Evolutionary conservation across 2,329 filamentous ascomycete genomes (phyloP), one percentile per base, ranked within the genome.

Genomic region (Davidsoniella neocaledoniae): DNA sequence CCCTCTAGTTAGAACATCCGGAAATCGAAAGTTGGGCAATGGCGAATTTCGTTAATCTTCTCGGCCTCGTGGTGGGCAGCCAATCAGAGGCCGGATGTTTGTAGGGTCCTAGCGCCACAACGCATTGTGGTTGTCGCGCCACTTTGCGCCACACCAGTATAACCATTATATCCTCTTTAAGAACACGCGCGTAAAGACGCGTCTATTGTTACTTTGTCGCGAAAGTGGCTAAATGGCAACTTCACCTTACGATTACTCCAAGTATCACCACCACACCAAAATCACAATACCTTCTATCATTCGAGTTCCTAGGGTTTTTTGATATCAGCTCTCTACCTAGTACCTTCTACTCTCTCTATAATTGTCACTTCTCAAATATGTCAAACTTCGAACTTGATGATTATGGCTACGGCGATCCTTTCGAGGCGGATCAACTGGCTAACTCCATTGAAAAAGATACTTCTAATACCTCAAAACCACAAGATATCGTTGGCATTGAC

Each of bases 401-500:
- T 58, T 90, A 90, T 60, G 81, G 86, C 57, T 69, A 79, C 9
- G 78, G 74, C 48, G 69, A 71, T 17, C 69, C 70, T 1, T 72
- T 76, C 53, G 63, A 57, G 46, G 51, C 58, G 2, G 29, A 33
- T 12, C 2, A 33, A 12, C 12, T 33, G 3, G 8, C 2, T 5
- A 33, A 33, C 12, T 33, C 29, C 12, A 38, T 48, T 40, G 54
- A 57, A 61, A 9, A 33, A 33, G 33, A 61, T 39, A 23, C 29
- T 42, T 3, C 25, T 9, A 6, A 14, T 14, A 21, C 43, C 23
- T 10, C 26, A 12, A 41, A 17, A 44, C 40, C 40, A 63, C 53
- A 72, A 69, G 54, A 67, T 41, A 71, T 71, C 1, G 66, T 94
- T 2, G 87, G 88, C 43, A 78, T 95, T 51, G 88, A 96, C 56